A percentile compares a stretch with the other conserved stretches of the same genome.
Conservation (phyloP, 352 stramenopile genomes). For the Globisporangium rhizosaccharum region DNA sequence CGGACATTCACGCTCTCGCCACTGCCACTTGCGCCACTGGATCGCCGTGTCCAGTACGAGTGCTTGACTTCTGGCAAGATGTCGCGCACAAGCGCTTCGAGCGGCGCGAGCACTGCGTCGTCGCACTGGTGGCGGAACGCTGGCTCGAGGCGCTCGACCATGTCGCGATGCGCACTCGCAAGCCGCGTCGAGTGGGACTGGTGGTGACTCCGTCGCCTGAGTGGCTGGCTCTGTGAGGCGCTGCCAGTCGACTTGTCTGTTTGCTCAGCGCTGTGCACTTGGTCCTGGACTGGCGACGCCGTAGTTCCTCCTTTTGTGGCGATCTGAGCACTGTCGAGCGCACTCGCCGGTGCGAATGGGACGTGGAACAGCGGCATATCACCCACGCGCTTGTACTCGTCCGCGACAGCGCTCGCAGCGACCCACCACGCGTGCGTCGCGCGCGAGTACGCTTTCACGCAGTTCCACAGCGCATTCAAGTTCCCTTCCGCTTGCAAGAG, state of each 20-base stretch:
- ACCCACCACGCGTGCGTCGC: slow-evolving; percentile 61
- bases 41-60: slow-evolving; percentile 63
- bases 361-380: slow-evolving; percentile 47
- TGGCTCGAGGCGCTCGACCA: slow-evolving; percentile 31
- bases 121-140: slow-evolving; percentile 38
- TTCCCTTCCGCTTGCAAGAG: slow-evolving; percentile 68
- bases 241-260: no score
- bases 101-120: slow-evolving; percentile 34
- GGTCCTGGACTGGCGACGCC: no score
- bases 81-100: slow-evolving; percentile 38
- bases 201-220: background rate
- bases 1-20: slow-evolving; percentile 27
- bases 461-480: slow-evolving; percentile 71
- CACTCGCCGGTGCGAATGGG: slow-evolving; percentile 3
- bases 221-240: no score
- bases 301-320: background rate
- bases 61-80: slow-evolving; percentile 71
- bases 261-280: no score
- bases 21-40: slow-evolving; percentile 9
- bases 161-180: slow-evolving; percentile 19
- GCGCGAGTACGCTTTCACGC: slow-evolving; percentile 52
- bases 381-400: slow-evolving; percentile 60
- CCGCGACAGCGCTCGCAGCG: slow-evolving; percentile 38
- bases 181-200: slow-evolving; percentile 19
- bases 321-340: background rate